A percentile compares a stretch with the other conserved stretches of the same genome.
Conservation (phyloP, 2,329 filamentous ascomycete species). For the Ciborinia camelliae region DNA sequence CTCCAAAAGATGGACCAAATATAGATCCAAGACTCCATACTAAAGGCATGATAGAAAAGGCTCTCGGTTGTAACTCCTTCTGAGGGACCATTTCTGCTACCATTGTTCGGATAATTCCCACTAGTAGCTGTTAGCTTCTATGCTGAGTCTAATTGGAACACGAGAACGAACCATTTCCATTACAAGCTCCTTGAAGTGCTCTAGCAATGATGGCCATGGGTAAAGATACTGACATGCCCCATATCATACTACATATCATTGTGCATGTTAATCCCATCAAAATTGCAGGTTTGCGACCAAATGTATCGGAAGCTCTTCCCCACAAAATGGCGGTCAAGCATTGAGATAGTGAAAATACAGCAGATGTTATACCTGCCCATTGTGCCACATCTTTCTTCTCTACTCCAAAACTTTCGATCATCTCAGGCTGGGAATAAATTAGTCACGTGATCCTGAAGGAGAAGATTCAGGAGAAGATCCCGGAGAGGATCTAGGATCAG, state of each 20-base stretch:
- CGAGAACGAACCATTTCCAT: slow-evolving; percentile 66
- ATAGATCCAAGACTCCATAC: slow-evolving; percentile 86
- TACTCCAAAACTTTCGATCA: slow-evolving; percentile 77
- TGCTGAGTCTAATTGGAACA: neutral
- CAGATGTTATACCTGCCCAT: slow-evolving; percentile 74
- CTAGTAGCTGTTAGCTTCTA: slow-evolving; percentile 41
- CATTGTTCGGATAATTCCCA: slow-evolving; percentile 88
- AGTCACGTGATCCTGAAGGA: slow-evolving; percentile 22
- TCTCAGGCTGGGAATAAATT: slow-evolving; percentile 62
- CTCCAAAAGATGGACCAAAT: slow-evolving; percentile 84
- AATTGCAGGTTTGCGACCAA: slow-evolving; percentile 81
- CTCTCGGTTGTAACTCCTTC: slow-evolving; percentile 78
- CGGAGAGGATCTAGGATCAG: neutral
- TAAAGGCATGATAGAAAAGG: slow-evolving; percentile 91
- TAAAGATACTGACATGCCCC: slow-evolving; percentile 78
- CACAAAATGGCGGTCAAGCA: slow-evolving; percentile 69
- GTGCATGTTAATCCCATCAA: slow-evolving; percentile 70
- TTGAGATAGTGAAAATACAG: slow-evolving; percentile 69
- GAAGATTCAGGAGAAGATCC: neutral
- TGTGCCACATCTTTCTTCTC: slow-evolving; percentile 68
- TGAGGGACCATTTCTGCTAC: slow-evolving; percentile 91
- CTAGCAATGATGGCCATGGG: slow-evolving; percentile 76
- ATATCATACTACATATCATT: slow-evolving; percentile 76
- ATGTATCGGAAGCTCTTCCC: slow-evolving; percentile 72
- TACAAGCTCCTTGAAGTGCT: slow-evolving; percentile 75